A percentile compares a stretch with the other conserved stretches of the same genome.
Evolutionary conservation across 2,329 filamentous ascomycete genomes (phyloP).

Genomic region (Coleophoma eucalyptorum): DNA sequence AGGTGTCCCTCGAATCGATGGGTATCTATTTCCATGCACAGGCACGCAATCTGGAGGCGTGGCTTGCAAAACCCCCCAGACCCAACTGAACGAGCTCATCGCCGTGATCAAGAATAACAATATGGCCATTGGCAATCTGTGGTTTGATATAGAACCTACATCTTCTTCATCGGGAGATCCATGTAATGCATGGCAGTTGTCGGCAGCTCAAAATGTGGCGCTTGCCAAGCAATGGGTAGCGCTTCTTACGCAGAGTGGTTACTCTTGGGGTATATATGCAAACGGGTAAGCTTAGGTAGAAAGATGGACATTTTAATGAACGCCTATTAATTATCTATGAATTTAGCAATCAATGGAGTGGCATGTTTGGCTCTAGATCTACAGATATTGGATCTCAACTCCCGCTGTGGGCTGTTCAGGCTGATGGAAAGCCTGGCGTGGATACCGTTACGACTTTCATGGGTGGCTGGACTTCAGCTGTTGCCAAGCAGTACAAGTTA

Average conservation of each 20-base stretch:
- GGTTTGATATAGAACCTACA: slow-evolving; percentile 21
- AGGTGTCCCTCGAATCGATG: slow-evolving; percentile 16
- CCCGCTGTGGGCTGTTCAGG: slow-evolving; percentile 22
- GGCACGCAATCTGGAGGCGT: slow-evolving; percentile 18
- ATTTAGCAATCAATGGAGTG: slow-evolving; percentile 20
- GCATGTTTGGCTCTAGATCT: slow-evolving; percentile 15
- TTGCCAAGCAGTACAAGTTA: slow-evolving; percentile 19
- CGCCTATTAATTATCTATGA: background rate
- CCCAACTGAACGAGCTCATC: slow-evolving; percentile 17
- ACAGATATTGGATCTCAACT: slow-evolving; percentile 19
- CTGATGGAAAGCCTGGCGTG: slow-evolving; percentile 13
- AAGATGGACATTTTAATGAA: background rate
- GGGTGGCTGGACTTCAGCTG: slow-evolving; percentile 19
- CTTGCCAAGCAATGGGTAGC: slow-evolving; percentile 19
- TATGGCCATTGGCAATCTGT: slow-evolving; percentile 14
- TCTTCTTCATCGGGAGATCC: background rate
- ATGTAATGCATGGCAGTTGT: slow-evolving; percentile 20
- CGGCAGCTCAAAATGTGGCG: slow-evolving; percentile 12
- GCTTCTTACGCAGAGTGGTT: slow-evolving; percentile 10
- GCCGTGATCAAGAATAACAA: slow-evolving; percentile 11
- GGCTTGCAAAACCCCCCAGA: slow-evolving; percentile 14
- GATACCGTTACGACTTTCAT: slow-evolving; percentile 19
- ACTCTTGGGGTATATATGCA: slow-evolving; percentile 21
- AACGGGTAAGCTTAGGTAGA: slow-evolving; percentile 13
- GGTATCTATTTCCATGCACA: slow-evolving; percentile 21